phyloP scores from a whole-genome alignment of 1,284 basidiomycete genomes.

The Marasmius fiardii region DNA sequence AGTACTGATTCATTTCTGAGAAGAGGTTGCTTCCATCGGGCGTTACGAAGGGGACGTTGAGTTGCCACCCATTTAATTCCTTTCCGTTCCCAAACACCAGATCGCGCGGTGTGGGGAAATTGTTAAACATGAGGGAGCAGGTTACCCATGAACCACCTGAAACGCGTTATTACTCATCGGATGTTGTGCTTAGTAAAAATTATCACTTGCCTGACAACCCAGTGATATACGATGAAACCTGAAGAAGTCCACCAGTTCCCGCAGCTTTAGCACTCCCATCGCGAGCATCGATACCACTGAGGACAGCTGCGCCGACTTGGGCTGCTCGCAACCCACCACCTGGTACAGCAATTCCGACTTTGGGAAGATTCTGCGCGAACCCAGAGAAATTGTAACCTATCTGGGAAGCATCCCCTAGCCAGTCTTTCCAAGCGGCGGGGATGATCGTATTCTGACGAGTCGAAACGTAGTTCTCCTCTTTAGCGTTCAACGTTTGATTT shows the following conservation, averaged over 20 bases:
- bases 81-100: conserved; percentile 52
- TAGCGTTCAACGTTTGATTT: conserved; percentile 47
- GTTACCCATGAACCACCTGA: conserved; percentile 65
- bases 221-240: conserved; percentile 59
- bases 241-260: conserved; percentile 65
- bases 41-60: conserved; percentile 51
- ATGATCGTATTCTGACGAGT: conserved; percentile 39
- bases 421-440: conserved; percentile 51
- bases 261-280: conserved; percentile 49
- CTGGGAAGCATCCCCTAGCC: conserved; percentile 50
- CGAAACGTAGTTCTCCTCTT: conserved; percentile 44
- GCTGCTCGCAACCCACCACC: conserved; percentile 61
- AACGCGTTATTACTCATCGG: conserved; percentile 18
- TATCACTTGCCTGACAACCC: conserved; percentile 52
- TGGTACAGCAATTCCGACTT: conserved; percentile 54
- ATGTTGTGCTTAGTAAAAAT: not conserved
- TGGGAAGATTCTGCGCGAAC: conserved; percentile 42
- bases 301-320: conserved; percentile 53
- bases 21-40: conserved; percentile 47
- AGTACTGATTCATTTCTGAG: conserved; percentile 48
- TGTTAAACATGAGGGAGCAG: conserved; percentile 54
- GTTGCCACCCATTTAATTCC: conserved; percentile 51
- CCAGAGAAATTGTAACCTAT: conserved; percentile 48
- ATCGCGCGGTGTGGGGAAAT: conserved; percentile 49
- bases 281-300: conserved; percentile 57